Evolutionary conservation across 1,284 basidiomycete genomes (phyloP).

Genomic region (Ganoderma lucidum): DNA sequence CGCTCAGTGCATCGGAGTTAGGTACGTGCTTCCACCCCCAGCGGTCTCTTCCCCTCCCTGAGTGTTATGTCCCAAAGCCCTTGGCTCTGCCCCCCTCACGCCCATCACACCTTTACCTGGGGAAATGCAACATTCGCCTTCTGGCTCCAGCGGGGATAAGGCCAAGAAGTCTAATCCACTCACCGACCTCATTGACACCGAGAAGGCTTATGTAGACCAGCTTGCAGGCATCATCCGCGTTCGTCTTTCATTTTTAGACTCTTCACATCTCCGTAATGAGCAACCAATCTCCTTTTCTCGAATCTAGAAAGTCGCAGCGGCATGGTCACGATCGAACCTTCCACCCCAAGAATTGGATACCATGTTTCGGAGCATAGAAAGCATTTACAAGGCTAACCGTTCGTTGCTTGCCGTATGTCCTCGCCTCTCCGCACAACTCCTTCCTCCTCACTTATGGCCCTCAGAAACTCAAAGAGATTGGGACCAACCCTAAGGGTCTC

Average conservation of each 20-base stretch:
- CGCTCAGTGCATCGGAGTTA: conserved; percentile 38
- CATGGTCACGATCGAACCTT: conserved; percentile 95
- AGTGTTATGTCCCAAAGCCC: conserved; percentile 18
- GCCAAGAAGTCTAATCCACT: conserved; percentile 84
- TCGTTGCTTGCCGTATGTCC: conserved; percentile 74
- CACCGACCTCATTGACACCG: conserved; percentile 92
- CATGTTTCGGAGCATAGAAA: conserved; percentile 95
- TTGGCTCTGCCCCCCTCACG: conserved; percentile 33
- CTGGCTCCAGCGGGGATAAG: conserved; percentile 46
- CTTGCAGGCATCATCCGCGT: conserved; percentile 92
- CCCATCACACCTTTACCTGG: conserved; percentile 36
- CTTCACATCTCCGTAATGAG: conserved; percentile 18
- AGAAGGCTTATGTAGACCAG: conserved; percentile 93
- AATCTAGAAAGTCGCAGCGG: conserved; percentile 89
- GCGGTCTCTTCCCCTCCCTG: background rate
- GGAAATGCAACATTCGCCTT: conserved; percentile 32
- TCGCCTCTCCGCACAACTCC: background rate
- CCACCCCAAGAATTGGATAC: conserved; percentile 91
- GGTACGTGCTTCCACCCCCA: conserved; percentile 29
- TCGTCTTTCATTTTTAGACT: conserved; percentile 42
- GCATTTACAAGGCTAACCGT: conserved; percentile 92
- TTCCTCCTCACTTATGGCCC: conserved; percentile 27
- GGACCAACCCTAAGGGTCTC: conserved; percentile 91
- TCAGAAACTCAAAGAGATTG: conserved; percentile 94
- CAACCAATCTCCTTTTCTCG: conserved; percentile 19